Percentiles rank a stretch among this genome's conserved stretches.
Evolutionary conservation across 805 yeast species (phyloP).

Genomic region (Cyberlindnera xishuangbannaensis): DNA sequence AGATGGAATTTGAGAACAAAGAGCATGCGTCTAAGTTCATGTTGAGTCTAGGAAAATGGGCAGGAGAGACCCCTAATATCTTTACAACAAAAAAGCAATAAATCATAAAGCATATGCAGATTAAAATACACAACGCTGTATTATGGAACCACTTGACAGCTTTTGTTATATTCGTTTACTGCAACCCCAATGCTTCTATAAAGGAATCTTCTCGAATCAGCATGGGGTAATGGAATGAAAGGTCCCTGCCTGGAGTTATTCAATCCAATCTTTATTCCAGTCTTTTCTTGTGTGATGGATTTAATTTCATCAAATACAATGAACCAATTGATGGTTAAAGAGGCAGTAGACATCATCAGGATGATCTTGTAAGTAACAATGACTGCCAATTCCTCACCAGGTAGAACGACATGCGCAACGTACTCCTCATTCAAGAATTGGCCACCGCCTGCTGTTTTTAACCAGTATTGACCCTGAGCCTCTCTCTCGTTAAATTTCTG

Average conservation of each 20-base stretch:
- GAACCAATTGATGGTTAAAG: constrained; percentile 64
- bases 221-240: constrained; percentile 77
- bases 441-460: constrained; percentile 81
- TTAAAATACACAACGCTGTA: neutral
- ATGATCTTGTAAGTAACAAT: constrained; percentile 70
- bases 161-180: constrained; percentile 72
- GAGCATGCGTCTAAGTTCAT: constrained; percentile 44
- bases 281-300: constrained; percentile 67
- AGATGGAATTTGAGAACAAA: constrained; percentile 48
- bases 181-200: constrained; percentile 75
- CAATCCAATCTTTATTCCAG: constrained; percentile 69
- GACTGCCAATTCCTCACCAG: constrained; percentile 75
- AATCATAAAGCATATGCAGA: too few relatives aligned
- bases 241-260: constrained; percentile 53
- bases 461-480: constrained; percentile 92
- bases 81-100: constrained; percentile 7
- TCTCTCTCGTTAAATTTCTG: constrained; percentile 73
- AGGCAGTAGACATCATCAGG: constrained; percentile 57
- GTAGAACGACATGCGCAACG: constrained; percentile 77
- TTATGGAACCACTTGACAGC: constrained; percentile 45
- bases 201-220: constrained; percentile 53
- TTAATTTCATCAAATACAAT: constrained; percentile 58
- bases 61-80: constrained; percentile 29
- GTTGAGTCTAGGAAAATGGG: constrained; percentile 38
- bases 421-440: constrained; percentile 64